These are phyloP conservation scores for Fibroporia radiculosa DNA, from an alignment of 768 basidiomycete species.

Conservation along the genomic window DNA sequence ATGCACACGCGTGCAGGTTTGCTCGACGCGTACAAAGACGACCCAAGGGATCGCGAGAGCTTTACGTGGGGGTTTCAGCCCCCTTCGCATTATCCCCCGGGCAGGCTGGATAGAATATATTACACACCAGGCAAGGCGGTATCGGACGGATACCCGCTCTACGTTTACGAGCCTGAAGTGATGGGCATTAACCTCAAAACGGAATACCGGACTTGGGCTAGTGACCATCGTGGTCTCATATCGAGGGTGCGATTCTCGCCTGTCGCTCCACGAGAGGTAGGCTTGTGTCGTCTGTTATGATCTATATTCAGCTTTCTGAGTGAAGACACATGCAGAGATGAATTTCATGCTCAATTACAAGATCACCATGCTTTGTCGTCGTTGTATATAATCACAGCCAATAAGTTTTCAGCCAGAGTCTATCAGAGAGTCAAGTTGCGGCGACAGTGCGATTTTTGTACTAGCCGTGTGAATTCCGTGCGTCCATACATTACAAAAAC, in stretches of 20 bases:
- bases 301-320: no score
- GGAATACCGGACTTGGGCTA: slow-evolving; percentile 39
- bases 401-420: no score
- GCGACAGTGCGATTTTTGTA: no score
- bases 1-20: slow-evolving; percentile 41
- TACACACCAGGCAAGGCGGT: slow-evolving; percentile 33
- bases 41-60: slow-evolving; percentile 36
- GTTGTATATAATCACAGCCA: no score
- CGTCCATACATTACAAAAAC: no score
- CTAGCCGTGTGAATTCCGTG: no score
- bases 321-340: no score
- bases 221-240: slow-evolving; percentile 62
- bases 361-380: no score
- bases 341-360: no score
- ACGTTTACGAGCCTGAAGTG: slow-evolving; percentile 43
- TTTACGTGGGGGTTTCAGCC: slow-evolving; percentile 72
- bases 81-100: slow-evolving; percentile 34
- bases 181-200: slow-evolving; percentile 52
- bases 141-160: slow-evolving; percentile 36
- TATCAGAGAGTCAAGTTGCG: no score
- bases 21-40: slow-evolving; percentile 50
- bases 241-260: slow-evolving; percentile 20
- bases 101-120: slow-evolving; percentile 59
- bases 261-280: no score
- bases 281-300: no score